Evolutionary conservation across 108 stramenopile genomes (phyloP).

Genomic region (Pseudonitzschia delicatissima): DNA sequence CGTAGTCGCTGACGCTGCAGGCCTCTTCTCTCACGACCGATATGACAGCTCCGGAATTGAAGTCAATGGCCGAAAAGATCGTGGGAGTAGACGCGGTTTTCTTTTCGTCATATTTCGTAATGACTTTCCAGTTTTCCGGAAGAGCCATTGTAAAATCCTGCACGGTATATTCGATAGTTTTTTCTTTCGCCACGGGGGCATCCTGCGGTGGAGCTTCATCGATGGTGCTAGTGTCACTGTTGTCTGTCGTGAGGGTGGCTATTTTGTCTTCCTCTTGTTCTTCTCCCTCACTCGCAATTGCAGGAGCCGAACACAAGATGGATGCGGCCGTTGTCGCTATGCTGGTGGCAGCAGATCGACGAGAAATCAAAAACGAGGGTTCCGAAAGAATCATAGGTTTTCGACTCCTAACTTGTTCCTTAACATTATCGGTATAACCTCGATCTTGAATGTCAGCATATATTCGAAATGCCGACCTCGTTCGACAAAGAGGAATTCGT

Average conservation of each 20-base stretch:
- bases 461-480: too few species aligned
- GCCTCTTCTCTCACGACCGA: not conserved
- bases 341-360: not conserved
- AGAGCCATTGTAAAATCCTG: not conserved
- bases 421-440: too few species aligned
- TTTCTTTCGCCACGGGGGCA: not conserved
- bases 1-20: not conserved
- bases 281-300: not conserved
- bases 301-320: not conserved
- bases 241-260: too few species aligned
- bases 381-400: too few species aligned
- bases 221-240: too few species aligned
- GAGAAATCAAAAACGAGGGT: not conserved
- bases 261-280: not conserved
- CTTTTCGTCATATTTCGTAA: not conserved
- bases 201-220: not conserved
- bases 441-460: too few species aligned
- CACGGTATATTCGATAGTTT: not conserved
- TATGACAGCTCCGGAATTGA: not conserved
- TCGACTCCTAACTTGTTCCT: too few species aligned
- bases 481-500: too few species aligned
- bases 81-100: not conserved
- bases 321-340: not conserved
- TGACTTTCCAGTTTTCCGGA: slow-evolving; percentile 7
- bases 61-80: slow-evolving; percentile 5